Evolutionary conservation across 192 early-diverging fungal genomes (phyloP), one percentile per base, ranked within the genome.

Genomic region (Rhizophagus sp.): DNA sequence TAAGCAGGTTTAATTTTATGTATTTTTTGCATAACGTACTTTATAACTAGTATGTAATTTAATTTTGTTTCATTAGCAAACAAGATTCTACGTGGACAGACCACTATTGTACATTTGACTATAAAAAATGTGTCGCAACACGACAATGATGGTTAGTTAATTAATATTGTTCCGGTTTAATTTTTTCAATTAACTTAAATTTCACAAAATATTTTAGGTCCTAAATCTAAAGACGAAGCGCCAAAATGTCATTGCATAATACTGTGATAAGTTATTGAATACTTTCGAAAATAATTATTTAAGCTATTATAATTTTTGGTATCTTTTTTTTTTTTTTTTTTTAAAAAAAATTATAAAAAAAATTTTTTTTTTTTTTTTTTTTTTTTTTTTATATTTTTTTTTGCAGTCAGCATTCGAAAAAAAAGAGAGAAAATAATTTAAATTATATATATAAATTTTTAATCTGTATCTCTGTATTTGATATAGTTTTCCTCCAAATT

Each of bases 91-190:
- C 74, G 83, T 2, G 86, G 84, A 2, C 76, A 81, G 22, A 78
- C 77, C 1, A 87, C 83, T 71, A 87, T 85, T 82, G 84, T 82
- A 30, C 86, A 87, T 73, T 79, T 87, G 57, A 84, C 84, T 36
- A 85, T 87, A 70, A 87, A 84, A 61, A 62, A 79, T 57, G 12
- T 70, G 13, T 50, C 34, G 19, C 25, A 30, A 39, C 25, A 30
- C 0, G 78, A 77, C 61, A 24, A 33, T 49, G 78, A 82, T 33
- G 64, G 79, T 82, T 47, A 76, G 81, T 24, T 63, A 25, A 52
- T 12, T 25, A 12, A 19, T 13, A 47, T 22, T 47, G 49, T 47
- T 50, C 24, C 10, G 13, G 41, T 69, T 72, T 47, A 2, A 27
- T 73, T 73, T 73, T 50, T 49, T 44, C 19, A 24, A 50, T 44